These are phyloP conservation scores for Suillus hirtellus DNA, from an alignment of 768 basidiomycete genomes.

Conservation along the genomic window DNA sequence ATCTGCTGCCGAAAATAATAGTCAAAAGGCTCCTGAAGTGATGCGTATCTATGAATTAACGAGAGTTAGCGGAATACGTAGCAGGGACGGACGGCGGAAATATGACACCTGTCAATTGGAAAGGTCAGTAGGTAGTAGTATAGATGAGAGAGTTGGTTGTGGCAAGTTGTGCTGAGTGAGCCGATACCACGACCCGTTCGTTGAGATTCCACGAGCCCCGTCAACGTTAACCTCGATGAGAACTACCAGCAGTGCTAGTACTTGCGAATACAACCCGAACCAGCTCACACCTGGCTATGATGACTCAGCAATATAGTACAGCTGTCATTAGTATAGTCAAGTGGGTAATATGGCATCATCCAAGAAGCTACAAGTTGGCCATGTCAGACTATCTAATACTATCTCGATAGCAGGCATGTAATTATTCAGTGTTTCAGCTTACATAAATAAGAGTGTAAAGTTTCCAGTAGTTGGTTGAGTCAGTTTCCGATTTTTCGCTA, in stretches of 20 bases:
- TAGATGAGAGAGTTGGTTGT: background rate
- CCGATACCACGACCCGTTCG: background rate
- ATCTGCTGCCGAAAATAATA: background rate
- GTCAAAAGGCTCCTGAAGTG: background rate
- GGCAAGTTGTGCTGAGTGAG: background rate
- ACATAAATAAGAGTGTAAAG: too few relatives aligned
- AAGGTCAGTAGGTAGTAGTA: background rate
- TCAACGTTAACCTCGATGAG: slow-evolving; percentile 21
- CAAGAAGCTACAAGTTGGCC: too few relatives aligned
- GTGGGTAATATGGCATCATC: too few relatives aligned
- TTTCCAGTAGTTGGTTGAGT: too few relatives aligned
- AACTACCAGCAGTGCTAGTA: background rate
- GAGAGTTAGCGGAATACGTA: background rate
- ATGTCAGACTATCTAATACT: too few relatives aligned
- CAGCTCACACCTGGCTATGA: slow-evolving; percentile 1
- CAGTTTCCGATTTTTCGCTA: background rate
- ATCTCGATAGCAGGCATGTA: too few relatives aligned
- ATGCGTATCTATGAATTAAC: background rate
- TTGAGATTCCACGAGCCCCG: background rate
- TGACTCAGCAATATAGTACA: slow-evolving; percentile 3
- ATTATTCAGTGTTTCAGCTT: too few relatives aligned
- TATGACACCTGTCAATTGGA: background rate
- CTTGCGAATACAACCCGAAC: slow-evolving; percentile 6
- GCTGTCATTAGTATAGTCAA: too few relatives aligned
- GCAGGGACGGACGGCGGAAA: background rate